A percentile compares a stretch with the other conserved stretches of the same genome.
phyloP scores from a whole-genome alignment of 2,329 filamentous ascomycete genomes.

The Zymoseptoria passerinii region DNA sequence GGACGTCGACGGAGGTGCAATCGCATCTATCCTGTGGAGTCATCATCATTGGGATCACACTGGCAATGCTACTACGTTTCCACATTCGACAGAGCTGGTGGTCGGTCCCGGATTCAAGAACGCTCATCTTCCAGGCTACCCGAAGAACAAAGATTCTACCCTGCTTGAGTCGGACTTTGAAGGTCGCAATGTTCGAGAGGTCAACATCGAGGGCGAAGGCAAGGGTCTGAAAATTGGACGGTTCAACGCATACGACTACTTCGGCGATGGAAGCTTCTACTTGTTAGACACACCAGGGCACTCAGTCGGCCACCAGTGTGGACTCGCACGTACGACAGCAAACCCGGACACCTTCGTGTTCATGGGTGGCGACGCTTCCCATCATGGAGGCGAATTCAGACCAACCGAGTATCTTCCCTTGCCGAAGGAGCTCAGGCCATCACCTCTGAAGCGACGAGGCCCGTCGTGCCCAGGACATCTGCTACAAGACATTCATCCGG shows the following conservation, averaged over 20 bases:
- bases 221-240: slow-evolving; percentile 36
- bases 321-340: slow-evolving; percentile 37
- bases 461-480: slow-evolving; percentile 35
- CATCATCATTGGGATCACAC: slow-evolving; percentile 33
- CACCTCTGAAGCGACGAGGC: slow-evolving; percentile 16
- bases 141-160: slow-evolving; percentile 32
- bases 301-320: slow-evolving; percentile 44
- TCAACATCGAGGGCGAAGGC: slow-evolving; percentile 29
- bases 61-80: slow-evolving; percentile 37
- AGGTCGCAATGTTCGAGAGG: slow-evolving; percentile 31
- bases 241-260: slow-evolving; percentile 46
- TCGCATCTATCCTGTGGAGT: slow-evolving; percentile 28
- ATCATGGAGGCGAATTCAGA: slow-evolving; percentile 31
- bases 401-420: slow-evolving; percentile 37
- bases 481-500: slow-evolving; percentile 34
- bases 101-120: slow-evolving; percentile 43
- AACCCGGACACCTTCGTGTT: slow-evolving; percentile 38
- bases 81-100: slow-evolving; percentile 35
- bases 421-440: slow-evolving; percentile 25
- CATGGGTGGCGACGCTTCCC: slow-evolving; percentile 42
- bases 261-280: slow-evolving; percentile 50
- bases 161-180: slow-evolving; percentile 37
- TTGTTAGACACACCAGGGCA: slow-evolving; percentile 48
- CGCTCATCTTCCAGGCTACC: slow-evolving; percentile 38
- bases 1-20: slow-evolving; percentile 30